phyloP scores from a whole-genome alignment of 2,329 filamentous ascomycete genomes.

The Thelonectria rubi region DNA sequence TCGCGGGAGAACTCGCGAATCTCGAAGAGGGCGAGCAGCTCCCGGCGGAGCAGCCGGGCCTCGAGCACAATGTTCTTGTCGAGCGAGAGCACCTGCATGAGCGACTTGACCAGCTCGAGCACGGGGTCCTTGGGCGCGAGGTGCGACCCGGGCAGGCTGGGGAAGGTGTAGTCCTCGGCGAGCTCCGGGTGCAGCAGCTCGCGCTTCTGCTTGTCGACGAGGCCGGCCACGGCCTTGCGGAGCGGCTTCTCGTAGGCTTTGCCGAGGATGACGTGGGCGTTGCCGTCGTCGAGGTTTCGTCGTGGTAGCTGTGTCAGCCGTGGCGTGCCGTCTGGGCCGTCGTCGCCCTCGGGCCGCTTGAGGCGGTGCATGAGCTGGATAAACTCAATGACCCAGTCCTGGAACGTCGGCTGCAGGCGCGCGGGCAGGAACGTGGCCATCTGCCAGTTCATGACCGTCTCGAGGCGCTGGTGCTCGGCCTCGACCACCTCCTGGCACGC shows the following conservation, averaged over 20 bases:
- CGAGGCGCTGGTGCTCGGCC: constrained; percentile 75
- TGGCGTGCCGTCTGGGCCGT: constrained; percentile 60
- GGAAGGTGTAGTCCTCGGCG: constrained; percentile 87
- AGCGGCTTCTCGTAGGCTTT: constrained; percentile 87
- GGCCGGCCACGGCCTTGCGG: constrained; percentile 83
- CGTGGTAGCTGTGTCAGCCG: constrained; percentile 67
- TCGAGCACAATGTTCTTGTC: constrained; percentile 92
- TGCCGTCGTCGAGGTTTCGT: constrained; percentile 67
- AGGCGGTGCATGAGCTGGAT: constrained; percentile 91
- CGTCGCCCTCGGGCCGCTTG: constrained; percentile 72
- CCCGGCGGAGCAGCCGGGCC: constrained; percentile 86
- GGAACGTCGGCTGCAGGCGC: constrained; percentile 83
- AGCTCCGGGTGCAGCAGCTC: constrained; percentile 91
- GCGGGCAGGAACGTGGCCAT: constrained; percentile 87
- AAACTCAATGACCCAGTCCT: constrained; percentile 94
- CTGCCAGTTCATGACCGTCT: constrained; percentile 99
- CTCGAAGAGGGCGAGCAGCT: constrained; percentile 89
- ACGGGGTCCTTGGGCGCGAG: constrained; percentile 68
- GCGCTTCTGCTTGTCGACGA: constrained; percentile 87
- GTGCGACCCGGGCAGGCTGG: constrained; percentile 78
- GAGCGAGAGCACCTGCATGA: constrained; percentile 91
- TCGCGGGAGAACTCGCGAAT: constrained; percentile 92
- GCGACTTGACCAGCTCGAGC: constrained; percentile 88
- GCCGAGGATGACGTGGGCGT: constrained; percentile 75
- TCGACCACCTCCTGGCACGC: constrained; percentile 86